Conservation (phyloP, 768 basidiomycete genomes). For the Leccinum broughii region DNA sequence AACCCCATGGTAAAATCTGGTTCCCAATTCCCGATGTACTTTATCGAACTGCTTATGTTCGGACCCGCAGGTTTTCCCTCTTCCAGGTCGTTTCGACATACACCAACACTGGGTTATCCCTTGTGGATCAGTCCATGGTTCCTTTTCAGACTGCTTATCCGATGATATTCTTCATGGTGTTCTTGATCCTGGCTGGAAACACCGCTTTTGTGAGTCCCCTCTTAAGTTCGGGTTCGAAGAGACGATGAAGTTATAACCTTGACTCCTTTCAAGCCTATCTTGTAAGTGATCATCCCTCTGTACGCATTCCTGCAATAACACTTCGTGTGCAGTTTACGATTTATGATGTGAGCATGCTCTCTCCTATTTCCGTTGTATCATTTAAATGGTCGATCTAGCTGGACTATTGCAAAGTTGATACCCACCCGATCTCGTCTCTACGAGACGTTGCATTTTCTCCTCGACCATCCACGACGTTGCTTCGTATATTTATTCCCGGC, state of each 20-base stretch:
- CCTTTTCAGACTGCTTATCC: conserved; percentile 87
- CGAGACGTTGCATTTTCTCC: conserved; percentile 86
- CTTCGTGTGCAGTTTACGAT: conserved; percentile 58
- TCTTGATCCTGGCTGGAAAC: conserved; percentile 88
- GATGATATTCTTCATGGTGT: conserved; percentile 69
- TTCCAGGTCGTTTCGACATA: conserved; percentile 88
- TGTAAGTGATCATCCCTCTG: conserved; percentile 53
- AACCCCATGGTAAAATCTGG: conserved; percentile 58
- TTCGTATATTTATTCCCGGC: conserved; percentile 90
- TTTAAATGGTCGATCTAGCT: conserved; percentile 47
- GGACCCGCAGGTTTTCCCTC: conserved; percentile 64
- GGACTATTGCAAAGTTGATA: conserved; percentile 65
- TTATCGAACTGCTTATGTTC: not conserved
- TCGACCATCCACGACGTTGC: conserved; percentile 93
- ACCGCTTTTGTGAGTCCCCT: conserved; percentile 81
- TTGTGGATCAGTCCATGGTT: conserved; percentile 88
- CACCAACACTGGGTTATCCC: conserved; percentile 85
- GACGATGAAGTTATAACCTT: not conserved
- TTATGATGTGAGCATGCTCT: conserved; percentile 65
- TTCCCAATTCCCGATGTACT: not conserved
- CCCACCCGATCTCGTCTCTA: conserved; percentile 57
- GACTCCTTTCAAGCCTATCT: conserved; percentile 59
- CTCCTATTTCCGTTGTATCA: not conserved
- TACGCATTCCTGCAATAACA: not conserved
- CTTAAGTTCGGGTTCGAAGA: not conserved